Evolutionary conservation across 2,329 filamentous ascomycete species (phyloP).

Genomic region (Microcera coccophila): DNA sequence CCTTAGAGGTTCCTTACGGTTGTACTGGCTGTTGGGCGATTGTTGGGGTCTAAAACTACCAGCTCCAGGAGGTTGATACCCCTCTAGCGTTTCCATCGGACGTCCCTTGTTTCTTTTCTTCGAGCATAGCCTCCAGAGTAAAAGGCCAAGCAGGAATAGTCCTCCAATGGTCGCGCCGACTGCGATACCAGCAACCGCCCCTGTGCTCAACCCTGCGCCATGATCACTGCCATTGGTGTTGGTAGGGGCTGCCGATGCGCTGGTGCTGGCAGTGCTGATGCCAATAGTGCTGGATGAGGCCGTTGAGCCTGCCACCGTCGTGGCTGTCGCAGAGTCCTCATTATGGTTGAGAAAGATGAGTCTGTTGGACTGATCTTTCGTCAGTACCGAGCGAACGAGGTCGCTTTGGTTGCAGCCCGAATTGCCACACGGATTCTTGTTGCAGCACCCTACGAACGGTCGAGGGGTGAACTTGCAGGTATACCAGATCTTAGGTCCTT

Average conservation of each 20-base stretch:
- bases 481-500: slow-evolving; percentile 29
- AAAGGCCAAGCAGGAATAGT: slow-evolving; percentile 10
- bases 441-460: slow-evolving; percentile 41
- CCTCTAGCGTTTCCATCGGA: slow-evolving; percentile 4
- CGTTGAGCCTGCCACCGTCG: background rate
- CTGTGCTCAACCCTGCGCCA: slow-evolving; percentile 13
- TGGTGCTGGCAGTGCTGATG: background rate
- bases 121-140: slow-evolving; percentile 19
- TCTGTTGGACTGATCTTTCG: slow-evolving; percentile 10
- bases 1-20: slow-evolving; percentile 13
- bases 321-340: background rate
- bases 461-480: slow-evolving; percentile 30
- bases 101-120: slow-evolving; percentile 14
- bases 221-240: background rate
- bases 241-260: slow-evolving; percentile 4
- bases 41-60: slow-evolving; percentile 8
- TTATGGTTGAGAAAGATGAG: slow-evolving; percentile 15
- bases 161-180: slow-evolving; percentile 15
- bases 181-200: slow-evolving; percentile 20
- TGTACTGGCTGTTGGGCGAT: slow-evolving; percentile 19
- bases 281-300: background rate
- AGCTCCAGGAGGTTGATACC: slow-evolving; percentile 8
- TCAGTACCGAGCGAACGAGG: slow-evolving; percentile 14
- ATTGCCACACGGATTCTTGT: slow-evolving; percentile 19
- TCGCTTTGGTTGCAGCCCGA: slow-evolving; percentile 11